Evolutionary conservation across 225 moss, liverwort and hornwort species (phyloP), one percentile per base, ranked within the genome.

Genomic region (Bryum argenteum): DNA sequence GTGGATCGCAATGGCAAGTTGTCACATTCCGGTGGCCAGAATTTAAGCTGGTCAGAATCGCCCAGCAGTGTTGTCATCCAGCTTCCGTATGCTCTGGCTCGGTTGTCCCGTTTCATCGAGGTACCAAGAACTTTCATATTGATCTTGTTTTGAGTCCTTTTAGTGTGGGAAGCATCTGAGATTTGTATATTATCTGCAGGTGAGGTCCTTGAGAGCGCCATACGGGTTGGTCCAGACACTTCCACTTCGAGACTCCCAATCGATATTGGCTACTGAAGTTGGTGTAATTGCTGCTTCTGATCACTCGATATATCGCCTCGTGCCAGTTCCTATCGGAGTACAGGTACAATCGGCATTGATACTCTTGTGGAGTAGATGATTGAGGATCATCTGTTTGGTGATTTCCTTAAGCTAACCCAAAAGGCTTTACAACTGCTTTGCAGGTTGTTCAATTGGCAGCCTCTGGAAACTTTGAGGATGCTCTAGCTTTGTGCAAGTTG

Each of bases 11-110:
- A 90, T 73, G 98, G 92, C 57, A 94, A 94, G 81, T 76, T 94
- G 65, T 90, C 87, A 41, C 91, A 94, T 79, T 79, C 88, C 19
- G 77, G 84, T 45, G 90, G 88, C 22, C 89, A 94, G 23, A 90
- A 91, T 57, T 77, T 98, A 47, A 98, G 94, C 77, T 98, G 98
- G 98, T 94, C 94, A 65, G 98, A 93, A 67, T 85, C 92, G 69
- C 98, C 98, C 14, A 85, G 82, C 21, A 72, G 73, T 79, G 84
- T 94, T 81, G 92, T 93, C 41, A 86, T 91, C 50, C 84, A 87
- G 76, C 74, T 89, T 69, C 98, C 98, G 28, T 94, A 98, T 83
- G 94, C 91, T 48, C 88, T 98, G 61, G 98, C 91, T 33, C 88
- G 91, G 58, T 78, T 98, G 76, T 84, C 94, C 58, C 91, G 98